Evolutionary conservation across 2,329 filamentous ascomycete species (phyloP).

Genomic region (Periconia digitata): DNA sequence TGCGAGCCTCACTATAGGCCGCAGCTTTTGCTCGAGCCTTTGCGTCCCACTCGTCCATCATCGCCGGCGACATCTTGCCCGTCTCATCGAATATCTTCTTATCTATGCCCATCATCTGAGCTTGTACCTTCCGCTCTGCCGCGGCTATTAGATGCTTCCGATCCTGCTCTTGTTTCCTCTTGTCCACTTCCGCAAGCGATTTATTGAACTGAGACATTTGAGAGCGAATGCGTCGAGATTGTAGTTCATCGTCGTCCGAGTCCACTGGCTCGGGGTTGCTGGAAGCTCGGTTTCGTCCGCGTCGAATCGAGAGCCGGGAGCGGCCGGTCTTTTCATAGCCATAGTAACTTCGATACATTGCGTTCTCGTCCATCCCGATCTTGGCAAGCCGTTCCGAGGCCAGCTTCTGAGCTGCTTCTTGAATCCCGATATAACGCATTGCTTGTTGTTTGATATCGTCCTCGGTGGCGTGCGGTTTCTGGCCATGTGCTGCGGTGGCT

Average conservation of each 20-base stretch:
- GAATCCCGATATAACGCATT: slow-evolving; percentile 63
- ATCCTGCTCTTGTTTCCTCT: slow-evolving; percentile 73
- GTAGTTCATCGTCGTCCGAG: slow-evolving; percentile 64
- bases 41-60: slow-evolving; percentile 75
- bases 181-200: slow-evolving; percentile 68
- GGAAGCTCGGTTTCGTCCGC: slow-evolving; percentile 62
- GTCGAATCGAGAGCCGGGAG: slow-evolving; percentile 54
- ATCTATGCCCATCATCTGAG: slow-evolving; percentile 77
- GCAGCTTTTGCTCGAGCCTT: slow-evolving; percentile 72
- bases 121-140: slow-evolving; percentile 84
- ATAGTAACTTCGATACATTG: slow-evolving; percentile 76
- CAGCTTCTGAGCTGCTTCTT: slow-evolving; percentile 84
- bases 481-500: slow-evolving; percentile 35
- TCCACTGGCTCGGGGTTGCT: slow-evolving; percentile 61
- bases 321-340: slow-evolving; percentile 58
- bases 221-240: slow-evolving; percentile 70
- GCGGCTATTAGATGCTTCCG: slow-evolving; percentile 73
- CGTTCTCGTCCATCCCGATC: slow-evolving; percentile 70
- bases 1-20: slow-evolving; percentile 62
- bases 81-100: slow-evolving; percentile 76
- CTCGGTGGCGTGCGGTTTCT: slow-evolving; percentile 31
- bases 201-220: slow-evolving; percentile 79
- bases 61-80: slow-evolving; percentile 69
- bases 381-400: slow-evolving; percentile 82
- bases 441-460: slow-evolving; percentile 57